Evolutionary conservation across 2,329 filamentous ascomycete genomes (phyloP).

Genomic region (Chaetothyriales sp.): DNA sequence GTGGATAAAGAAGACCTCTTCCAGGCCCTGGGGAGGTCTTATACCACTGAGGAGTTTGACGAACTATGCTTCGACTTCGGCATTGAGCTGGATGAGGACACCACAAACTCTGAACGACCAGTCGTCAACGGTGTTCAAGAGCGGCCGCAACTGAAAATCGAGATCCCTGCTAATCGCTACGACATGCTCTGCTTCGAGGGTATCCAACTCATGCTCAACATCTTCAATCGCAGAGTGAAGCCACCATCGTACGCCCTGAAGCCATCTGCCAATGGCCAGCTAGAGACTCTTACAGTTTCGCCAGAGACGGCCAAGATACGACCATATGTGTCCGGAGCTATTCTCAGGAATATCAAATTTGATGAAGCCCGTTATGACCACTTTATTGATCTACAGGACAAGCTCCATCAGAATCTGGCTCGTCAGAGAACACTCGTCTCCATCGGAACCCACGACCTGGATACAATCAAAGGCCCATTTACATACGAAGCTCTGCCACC

Average conservation of each 20-base stretch:
- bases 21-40: constrained; percentile 77
- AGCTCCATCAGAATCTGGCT: constrained; percentile 90
- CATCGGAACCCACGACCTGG: constrained; percentile 91
- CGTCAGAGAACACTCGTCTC: constrained; percentile 86
- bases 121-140: constrained; percentile 66
- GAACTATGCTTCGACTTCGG: constrained; percentile 97
- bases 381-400: constrained; percentile 96
- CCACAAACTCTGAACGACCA: constrained; percentile 58
- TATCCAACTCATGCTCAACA: constrained; percentile 86
- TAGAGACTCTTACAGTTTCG: constrained; percentile 67
- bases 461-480: constrained; percentile 87
- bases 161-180: constrained; percentile 85
- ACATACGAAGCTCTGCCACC: constrained; percentile 86
- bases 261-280: constrained; percentile 54
- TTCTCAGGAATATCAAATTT: constrained; percentile 83
- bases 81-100: constrained; percentile 93
- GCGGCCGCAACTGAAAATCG: constrained; percentile 88
- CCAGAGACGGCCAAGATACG: constrained; percentile 63
- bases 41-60: constrained; percentile 89
- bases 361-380: constrained; percentile 83
- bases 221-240: constrained; percentile 65
- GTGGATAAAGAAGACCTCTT: constrained; percentile 95
- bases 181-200: constrained; percentile 96
- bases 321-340: constrained; percentile 75
- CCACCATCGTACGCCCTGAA: constrained; percentile 68